A percentile compares a stretch with the other conserved stretches of the same genome.
Evolutionary conservation across 306 rosid species (phyloP).

Genomic region (Prunus fruticosa): DNA sequence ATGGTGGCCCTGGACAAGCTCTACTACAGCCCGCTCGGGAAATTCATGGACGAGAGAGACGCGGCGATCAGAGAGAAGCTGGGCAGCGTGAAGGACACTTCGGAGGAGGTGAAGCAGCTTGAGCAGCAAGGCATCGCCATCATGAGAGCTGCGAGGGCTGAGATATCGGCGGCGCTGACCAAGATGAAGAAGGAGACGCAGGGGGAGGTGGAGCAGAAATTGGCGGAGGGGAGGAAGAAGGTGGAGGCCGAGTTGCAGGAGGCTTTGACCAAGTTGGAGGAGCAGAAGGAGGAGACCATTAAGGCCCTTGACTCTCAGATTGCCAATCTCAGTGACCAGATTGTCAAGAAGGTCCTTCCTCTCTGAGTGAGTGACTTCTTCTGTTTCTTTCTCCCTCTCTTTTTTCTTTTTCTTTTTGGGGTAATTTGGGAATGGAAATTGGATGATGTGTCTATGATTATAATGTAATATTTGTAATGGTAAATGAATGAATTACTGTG

Average conservation of each 20-base stretch:
- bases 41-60: conserved; percentile 89
- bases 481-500: background rate
- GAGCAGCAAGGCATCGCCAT: conserved; percentile 76
- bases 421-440: background rate
- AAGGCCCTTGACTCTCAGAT: conserved; percentile 86
- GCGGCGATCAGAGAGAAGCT: conserved; percentile 74
- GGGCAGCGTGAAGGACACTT: conserved; percentile 74
- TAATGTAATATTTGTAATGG: background rate
- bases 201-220: conserved; percentile 72
- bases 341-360: conserved; percentile 95
- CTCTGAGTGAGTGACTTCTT: conserved; percentile 16
- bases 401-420: background rate
- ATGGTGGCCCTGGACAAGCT: conserved; percentile 85
- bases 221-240: conserved; percentile 75
- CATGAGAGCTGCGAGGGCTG: conserved; percentile 78
- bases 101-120: conserved; percentile 70
- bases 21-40: conserved; percentile 75
- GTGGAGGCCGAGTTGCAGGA: conserved; percentile 84
- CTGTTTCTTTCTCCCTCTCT: too few species aligned
- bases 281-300: conserved; percentile 71
- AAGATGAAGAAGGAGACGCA: conserved; percentile 95
- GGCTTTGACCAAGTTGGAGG: conserved; percentile 64
- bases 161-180: conserved; percentile 80
- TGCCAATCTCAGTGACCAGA: conserved; percentile 64
- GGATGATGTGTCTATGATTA: background rate